Conservation (phyloP, 208 protist species). For the Herpetomonas tarakana region DNA sequence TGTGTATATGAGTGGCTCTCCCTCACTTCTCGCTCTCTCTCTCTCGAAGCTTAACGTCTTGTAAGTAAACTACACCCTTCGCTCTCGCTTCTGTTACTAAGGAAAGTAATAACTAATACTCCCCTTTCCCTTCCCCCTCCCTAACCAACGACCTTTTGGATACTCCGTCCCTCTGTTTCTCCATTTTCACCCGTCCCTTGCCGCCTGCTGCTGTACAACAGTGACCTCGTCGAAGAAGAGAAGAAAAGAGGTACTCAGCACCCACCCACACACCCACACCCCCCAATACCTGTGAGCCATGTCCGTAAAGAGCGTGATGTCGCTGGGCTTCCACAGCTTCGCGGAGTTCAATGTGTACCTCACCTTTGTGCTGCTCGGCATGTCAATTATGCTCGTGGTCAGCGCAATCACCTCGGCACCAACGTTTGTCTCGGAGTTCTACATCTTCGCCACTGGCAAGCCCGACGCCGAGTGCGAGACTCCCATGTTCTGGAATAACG, state of each 20-base stretch:
- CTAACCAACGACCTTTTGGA: neutral
- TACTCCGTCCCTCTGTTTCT: too few relatives aligned
- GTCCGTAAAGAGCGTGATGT: too few relatives aligned
- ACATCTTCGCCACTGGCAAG: conserved; percentile 57
- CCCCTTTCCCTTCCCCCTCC: neutral
- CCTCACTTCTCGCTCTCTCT: too few relatives aligned
- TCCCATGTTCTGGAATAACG: conserved; percentile 60
- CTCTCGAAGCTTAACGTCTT: too few relatives aligned
- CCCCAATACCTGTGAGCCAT: too few relatives aligned
- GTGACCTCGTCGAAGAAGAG: too few relatives aligned
- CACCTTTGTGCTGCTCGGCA: conserved; percentile 79
- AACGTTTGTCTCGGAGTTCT: conserved; percentile 70
- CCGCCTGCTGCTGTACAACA: too few relatives aligned
- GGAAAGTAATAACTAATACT: neutral
- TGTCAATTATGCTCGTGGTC: conserved; percentile 85
- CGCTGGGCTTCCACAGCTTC: conserved; percentile 53
- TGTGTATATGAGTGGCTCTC: too few relatives aligned
- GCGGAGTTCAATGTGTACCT: conserved; percentile 73
- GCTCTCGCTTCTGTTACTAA: conserved; percentile 28
- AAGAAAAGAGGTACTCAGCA: too few relatives aligned
- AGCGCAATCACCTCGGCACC: conserved; percentile 82
- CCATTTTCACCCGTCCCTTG: too few relatives aligned
- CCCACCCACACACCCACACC: too few relatives aligned
- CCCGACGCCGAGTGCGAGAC: conserved; percentile 32
- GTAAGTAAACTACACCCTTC: too few relatives aligned